These are phyloP conservation scores for Platanthera guangdongensis DNA, from an alignment of 106 monocot genomes.

Conservation along the genomic window DNA sequence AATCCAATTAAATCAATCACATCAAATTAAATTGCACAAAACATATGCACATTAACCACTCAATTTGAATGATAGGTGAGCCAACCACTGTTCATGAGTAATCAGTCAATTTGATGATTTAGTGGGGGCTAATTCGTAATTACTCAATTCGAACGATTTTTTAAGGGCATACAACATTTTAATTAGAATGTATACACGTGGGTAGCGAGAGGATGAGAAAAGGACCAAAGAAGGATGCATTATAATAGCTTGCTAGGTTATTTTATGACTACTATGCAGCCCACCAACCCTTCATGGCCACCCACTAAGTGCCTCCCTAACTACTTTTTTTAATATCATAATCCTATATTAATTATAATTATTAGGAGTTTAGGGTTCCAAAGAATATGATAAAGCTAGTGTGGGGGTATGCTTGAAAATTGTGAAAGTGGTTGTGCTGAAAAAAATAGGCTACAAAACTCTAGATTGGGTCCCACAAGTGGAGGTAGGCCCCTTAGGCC, in stretches of 20 bases:
- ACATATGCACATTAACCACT: no score
- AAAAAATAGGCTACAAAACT: background rate
- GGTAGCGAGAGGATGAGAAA: no score
- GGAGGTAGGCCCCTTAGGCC: background rate
- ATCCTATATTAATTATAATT: background rate
- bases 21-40: no score
- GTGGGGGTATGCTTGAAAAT: background rate
- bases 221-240: no score
- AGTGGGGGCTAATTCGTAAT: no score
- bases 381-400: background rate
- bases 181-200: no score
- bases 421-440: background rate
- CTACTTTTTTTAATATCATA: background rate
- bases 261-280: background rate
- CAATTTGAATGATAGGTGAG: no score
- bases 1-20: no score
- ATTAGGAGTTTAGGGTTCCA: background rate
- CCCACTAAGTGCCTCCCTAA: background rate
- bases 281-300: background rate
- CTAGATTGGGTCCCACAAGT: background rate
- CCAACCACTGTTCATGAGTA: no score
- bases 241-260: background rate
- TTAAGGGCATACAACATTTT: no score
- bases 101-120: no score
- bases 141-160: no score